Percentiles rank a stretch among this genome's conserved stretches.
These are phyloP conservation scores for Beauveria pseudobassiana DNA, from an alignment of 2,329 filamentous ascomycete genomes.

Conservation along the genomic window DNA sequence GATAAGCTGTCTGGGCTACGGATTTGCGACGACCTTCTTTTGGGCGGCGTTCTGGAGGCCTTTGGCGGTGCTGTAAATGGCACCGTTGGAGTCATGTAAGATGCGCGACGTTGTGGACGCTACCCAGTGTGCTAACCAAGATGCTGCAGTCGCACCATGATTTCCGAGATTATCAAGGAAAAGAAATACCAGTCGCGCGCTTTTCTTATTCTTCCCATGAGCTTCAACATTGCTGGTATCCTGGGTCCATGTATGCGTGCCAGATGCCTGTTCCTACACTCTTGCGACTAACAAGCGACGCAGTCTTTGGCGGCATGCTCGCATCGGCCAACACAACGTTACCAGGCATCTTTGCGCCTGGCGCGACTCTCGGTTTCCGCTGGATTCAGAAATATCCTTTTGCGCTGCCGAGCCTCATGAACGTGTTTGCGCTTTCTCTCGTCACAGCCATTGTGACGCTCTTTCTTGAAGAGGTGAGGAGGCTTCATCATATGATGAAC, in stretches of 20 bases:
- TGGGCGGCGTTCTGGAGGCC: constrained; percentile 58
- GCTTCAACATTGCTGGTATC: constrained; percentile 40
- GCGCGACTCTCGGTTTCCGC: constrained; percentile 48
- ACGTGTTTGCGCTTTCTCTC: constrained; percentile 49
- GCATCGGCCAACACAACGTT: constrained; percentile 58
- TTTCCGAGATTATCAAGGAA: constrained; percentile 41
- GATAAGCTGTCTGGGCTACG: constrained; percentile 62
- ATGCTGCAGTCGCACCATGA: constrained; percentile 34
- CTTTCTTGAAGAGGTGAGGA: constrained; percentile 56
- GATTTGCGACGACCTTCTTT: constrained; percentile 59
- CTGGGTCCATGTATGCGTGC: constrained; percentile 34
- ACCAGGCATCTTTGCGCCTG: constrained; percentile 54
- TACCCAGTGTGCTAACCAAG: neutral
- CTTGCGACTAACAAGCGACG: neutral
- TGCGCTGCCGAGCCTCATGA: constrained; percentile 61
- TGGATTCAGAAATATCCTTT: constrained; percentile 63
- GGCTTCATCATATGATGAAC: neutral
- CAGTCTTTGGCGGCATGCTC: constrained; percentile 56
- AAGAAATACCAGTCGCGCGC: constrained; percentile 41
- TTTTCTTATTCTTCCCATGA: constrained; percentile 40
- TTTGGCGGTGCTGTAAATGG: constrained; percentile 53
- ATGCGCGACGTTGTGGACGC: neutral
- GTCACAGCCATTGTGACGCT: constrained; percentile 51
- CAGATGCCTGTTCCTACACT: neutral
- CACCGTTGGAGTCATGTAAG: constrained; percentile 42